Conservation (phyloP, 2,329 filamentous ascomycete genomes). For the Penicillium sclerotiorum region DNA sequence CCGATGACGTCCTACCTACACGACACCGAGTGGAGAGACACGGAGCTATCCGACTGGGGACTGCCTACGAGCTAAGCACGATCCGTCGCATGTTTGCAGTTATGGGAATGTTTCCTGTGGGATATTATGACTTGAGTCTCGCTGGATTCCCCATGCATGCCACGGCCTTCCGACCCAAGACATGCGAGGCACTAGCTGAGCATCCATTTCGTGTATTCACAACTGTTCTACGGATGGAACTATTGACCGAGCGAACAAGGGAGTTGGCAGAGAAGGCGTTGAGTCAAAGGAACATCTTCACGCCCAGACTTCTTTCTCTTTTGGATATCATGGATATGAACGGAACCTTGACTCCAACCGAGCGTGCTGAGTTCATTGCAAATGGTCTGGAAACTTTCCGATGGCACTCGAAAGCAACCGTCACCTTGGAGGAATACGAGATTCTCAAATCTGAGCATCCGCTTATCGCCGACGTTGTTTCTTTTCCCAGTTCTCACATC, state of each 20-base stretch:
- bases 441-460: constrained; percentile 49
- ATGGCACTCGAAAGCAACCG: constrained; percentile 50
- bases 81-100: constrained; percentile 51
- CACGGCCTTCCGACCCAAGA: constrained; percentile 53
- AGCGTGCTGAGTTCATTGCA: constrained; percentile 44
- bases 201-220: constrained; percentile 54
- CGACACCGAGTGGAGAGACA: constrained; percentile 43
- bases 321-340: constrained; percentile 40
- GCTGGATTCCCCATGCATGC: constrained; percentile 56
- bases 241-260: constrained; percentile 39
- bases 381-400: constrained; percentile 52
- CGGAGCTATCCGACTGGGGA: constrained; percentile 55
- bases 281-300: constrained; percentile 47
- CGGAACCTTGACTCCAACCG: constrained; percentile 27
- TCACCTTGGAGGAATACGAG: constrained; percentile 47
- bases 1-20: constrained; percentile 26
- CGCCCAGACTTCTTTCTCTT: constrained; percentile 38
- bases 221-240: constrained; percentile 46
- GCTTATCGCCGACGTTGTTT: constrained; percentile 53
- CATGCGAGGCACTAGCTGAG: constrained; percentile 33
- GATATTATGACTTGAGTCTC: constrained; percentile 55
- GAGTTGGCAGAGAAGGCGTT: constrained; percentile 39
- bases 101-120: constrained; percentile 54
- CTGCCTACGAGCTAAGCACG: constrained; percentile 45
- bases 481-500: constrained; percentile 51